A percentile compares a stretch with the other conserved stretches of the same genome.
Conservation (phyloP, 2,329 filamentous ascomycete species). For the Diplocarpon rosae region DNA sequence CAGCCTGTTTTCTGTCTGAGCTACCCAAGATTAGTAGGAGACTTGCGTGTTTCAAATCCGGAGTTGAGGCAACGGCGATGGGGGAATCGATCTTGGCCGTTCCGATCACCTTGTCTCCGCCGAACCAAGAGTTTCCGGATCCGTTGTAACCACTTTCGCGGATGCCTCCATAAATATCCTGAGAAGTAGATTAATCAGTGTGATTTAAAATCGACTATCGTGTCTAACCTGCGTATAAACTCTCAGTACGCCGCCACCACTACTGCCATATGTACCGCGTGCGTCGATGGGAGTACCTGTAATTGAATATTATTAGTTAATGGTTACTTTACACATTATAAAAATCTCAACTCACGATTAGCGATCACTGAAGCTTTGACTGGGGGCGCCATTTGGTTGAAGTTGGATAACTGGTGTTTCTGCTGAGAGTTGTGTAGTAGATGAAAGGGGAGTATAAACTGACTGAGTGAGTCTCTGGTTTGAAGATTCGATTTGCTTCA, state of each 20-base stretch:
- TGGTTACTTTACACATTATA: neutral
- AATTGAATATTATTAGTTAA: neutral
- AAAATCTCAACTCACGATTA: neutral
- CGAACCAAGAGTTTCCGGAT: slow-evolving; percentile 4
- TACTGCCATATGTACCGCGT: neutral
- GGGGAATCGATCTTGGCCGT: neutral
- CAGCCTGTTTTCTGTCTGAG: neutral
- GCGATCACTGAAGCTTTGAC: neutral
- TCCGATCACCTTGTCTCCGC: slow-evolving; percentile 1
- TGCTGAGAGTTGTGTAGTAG: neutral
- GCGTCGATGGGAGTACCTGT: slow-evolving; percentile 4
- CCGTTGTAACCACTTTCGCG: slow-evolving; percentile 5
- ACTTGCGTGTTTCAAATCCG: slow-evolving; percentile 4
- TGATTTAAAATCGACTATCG: neutral
- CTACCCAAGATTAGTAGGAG: no score
- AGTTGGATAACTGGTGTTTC: neutral
- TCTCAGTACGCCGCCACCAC: slow-evolving; percentile 1
- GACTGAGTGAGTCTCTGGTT: no score
- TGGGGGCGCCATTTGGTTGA: neutral
- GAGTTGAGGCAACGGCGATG: slow-evolving; percentile 3
- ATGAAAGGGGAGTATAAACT: no score
- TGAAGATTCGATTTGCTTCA: neutral
- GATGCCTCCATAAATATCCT: slow-evolving; percentile 4
- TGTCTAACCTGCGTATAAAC: slow-evolving; percentile 2
- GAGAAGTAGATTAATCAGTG: neutral